phyloP scores from a whole-genome alignment of 176 grass and related monocot genomes.

The Carex pumila region DNA sequence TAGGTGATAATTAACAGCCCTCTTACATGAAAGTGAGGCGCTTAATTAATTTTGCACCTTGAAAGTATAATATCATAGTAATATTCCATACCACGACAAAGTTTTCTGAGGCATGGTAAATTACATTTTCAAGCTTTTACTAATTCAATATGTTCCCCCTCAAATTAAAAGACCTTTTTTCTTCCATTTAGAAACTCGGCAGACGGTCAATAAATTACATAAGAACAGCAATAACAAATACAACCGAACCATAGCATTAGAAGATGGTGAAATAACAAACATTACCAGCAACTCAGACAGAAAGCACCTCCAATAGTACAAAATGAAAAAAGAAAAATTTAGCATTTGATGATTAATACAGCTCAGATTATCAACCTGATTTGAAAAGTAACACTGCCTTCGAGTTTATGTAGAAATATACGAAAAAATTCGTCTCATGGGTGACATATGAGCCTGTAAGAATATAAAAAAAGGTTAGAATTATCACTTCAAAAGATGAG shows the following conservation, averaged over 20 bases:
- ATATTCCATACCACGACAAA: neutral
- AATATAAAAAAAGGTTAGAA: conserved; percentile 1
- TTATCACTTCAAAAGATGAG: neutral
- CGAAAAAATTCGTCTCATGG: conserved; percentile 72
- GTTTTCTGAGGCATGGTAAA: neutral
- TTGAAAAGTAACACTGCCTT: conserved; percentile 83
- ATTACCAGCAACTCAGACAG: neutral
- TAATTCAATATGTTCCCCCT: neutral
- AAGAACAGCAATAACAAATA: conserved; percentile 10
- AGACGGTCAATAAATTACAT: neutral
- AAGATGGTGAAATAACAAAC: neutral
- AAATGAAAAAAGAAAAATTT: neutral
- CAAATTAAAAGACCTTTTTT: neutral
- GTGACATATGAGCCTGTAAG: conserved; percentile 66
- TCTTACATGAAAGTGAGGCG: neutral
- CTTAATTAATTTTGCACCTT: neutral
- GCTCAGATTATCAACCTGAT: conserved; percentile 46
- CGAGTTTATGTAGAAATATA: conserved; percentile 79
- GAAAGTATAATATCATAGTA: neutral
- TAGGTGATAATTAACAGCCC: too few relatives aligned
- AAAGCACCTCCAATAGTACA: neutral
- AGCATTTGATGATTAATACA: neutral
- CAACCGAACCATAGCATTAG: neutral
- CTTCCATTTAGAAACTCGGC: neutral
- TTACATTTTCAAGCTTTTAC: neutral